Evolutionary conservation across 129 eudicot species (phyloP), one percentile per base, ranked within the genome.

Genomic region (Sambucus nigra): DNA sequence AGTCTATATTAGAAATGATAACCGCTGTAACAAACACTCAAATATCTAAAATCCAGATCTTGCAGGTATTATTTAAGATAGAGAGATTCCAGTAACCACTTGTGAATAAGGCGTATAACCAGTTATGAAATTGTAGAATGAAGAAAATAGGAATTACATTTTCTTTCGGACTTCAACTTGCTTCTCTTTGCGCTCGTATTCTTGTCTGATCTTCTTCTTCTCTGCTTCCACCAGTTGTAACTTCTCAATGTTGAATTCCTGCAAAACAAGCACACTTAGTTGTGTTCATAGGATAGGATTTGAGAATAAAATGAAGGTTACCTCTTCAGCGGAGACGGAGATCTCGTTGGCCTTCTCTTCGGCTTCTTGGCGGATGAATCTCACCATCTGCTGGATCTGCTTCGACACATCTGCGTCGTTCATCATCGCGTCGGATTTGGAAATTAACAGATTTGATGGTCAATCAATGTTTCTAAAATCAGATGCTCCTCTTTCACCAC

Each of bases 351-450:
- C 94, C 65, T 88, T 88, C 76, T 88, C 97, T 55, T 88, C 87
- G 51, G 97, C 97, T 71, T 88, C 97, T 64, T 88, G 94, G 59
- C 91, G 94, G 80, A 88, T 84, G 84, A 88, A 88, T 44, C 83
- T 59, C 44, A 88, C 94, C 94, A 84, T 84, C 94, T 88, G 97
- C 73, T 88, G 94, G 84, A 88, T 88, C 97, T 88, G 97, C 59
- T 69, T 81, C 20, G 87, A 78, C 7, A 84, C 97, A 74, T 88
- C 87, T 14, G 83, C 61, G 21, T 84, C 87, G 55, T 84, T 79
- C 94, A 84, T 84, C n/a, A 70, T 73, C 7, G 52, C 51, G 57
- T 68, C 73, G 59, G 16, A 23, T 25, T 33, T 5, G 23, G 60
- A 49, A 13, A 6, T 45, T 5, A 12, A 56, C 18, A 35, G 42